Evolutionary conservation across 805 yeast species (phyloP), one percentile per base, ranked within the genome.

Genomic region (Yarrowia deformans): DNA sequence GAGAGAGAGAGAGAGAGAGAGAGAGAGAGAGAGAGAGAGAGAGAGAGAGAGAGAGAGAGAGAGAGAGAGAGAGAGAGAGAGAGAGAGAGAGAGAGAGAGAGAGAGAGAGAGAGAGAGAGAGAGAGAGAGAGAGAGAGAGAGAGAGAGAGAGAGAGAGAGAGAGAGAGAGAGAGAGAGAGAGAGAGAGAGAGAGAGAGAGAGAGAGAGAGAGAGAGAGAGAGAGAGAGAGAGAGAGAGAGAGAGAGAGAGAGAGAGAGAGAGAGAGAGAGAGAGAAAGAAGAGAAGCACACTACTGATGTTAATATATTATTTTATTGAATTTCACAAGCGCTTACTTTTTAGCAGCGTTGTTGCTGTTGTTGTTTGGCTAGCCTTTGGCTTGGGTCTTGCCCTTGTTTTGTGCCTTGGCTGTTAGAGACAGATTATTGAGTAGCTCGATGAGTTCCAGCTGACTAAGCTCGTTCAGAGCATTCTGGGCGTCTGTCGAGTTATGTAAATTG

Each of bases 251-350:
- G n/a, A n/a, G 43, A 12, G 14, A 10, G 42, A 16, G 18, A 40
- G 18, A 40, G 18, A 16, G 8, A 49, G 37, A 49, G 13, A 32
- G 34, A 46, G 13, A 13, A 7, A 29, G 18, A 48, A 40, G 34
- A 16, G 56, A n/a, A 35, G 42, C 35, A 54, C 60, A 54, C 60
- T 54, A 54, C 60, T 54, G 60, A 37, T 54, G 37, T 18, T 35
- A 54, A 42, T 56, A 55, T 55, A 39, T 39, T 39, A 55, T 42
- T 56, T 56, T 42, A 56, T 56, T 56, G 49, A 52, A 18, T 8
- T 13, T 14, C 52, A 39, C 42, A 23, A 23, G 29, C 29, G 29
- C 29, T 23, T 23, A 23, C 29, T 23, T 23, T 23, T 23, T 23
- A 23, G 29, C 29, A 9, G 37, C 37, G 37, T 34, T 34, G 40